Evolutionary conservation across 116 monocot genomes (phyloP), one percentile per base, ranked within the genome.

Genomic region (Papilionanthe hybrid): DNA sequence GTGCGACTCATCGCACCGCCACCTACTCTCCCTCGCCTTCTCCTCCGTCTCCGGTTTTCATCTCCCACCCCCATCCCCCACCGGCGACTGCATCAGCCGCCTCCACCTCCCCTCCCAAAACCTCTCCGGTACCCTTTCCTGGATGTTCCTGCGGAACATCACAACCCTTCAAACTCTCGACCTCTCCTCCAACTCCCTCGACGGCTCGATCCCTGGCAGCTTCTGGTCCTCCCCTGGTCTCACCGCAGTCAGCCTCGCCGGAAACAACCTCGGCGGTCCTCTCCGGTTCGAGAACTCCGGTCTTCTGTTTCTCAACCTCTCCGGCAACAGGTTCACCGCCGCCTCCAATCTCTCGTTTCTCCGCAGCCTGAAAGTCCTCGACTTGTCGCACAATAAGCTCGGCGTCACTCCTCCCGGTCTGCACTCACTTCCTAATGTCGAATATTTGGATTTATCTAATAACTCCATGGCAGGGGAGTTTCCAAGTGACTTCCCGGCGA

Each of bases 271-370:
- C 37, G 94, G 97, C n/a, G 97, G 97, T 5, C 60, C 86, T 1
- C 88, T 96, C 78, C 85, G 91, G 19, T 79, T 86, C 75, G 72
- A 63, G 11, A n/a, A 1, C 0, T 74, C 78, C 11, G n/a, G 65
- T 2, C 86, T 93, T 23, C 80, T 43, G 15, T 30, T 32, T 42
- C 91, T 94, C 37, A 80, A 91, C 55, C 68, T 97, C 71, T 92
- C 97, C 53, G 57, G 66, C 32, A 97, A 97, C 86, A 83, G 90
- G 47, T 92, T 97, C 90, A 92, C 92, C 37, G 82, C 75, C 82
- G 83, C 77, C 1, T 75, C 49, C 0, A 80, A 72, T 0, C 41
- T 93, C 29, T 78, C 81, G 1, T 56, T 67, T 20, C 76, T 89
- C 75, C 7, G 53, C 15, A 25, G 72, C 27, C 83, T 94, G 65